phyloP scores from a whole-genome alignment of 768 basidiomycete genomes.

The Lanmaoa rubissima region DNA sequence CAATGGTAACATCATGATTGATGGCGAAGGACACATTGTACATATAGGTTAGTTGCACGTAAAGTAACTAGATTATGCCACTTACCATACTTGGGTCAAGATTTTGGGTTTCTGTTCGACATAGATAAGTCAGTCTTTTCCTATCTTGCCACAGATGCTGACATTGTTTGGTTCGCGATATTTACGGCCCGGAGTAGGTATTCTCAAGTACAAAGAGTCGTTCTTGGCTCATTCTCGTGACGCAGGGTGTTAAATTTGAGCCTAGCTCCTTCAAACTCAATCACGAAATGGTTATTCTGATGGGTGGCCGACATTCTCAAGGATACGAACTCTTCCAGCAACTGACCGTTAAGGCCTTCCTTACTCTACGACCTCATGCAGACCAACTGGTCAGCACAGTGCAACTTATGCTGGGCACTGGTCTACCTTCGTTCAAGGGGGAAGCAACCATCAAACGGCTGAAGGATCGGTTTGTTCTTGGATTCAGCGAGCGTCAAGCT shows the following conservation, averaged over 20 bases:
- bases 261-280: conserved; percentile 97
- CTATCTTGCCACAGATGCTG: conserved; percentile 16
- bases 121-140: conserved; percentile 77
- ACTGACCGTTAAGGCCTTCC: conserved; percentile 93
- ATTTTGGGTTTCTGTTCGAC: conserved; percentile 95
- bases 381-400: conserved; percentile 88
- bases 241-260: conserved; percentile 96
- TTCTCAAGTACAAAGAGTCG: not conserved
- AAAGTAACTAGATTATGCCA: not conserved
- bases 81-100: conserved; percentile 39
- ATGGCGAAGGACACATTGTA: conserved; percentile 94
- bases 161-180: conserved; percentile 25
- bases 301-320: conserved; percentile 94
- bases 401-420: conserved; percentile 92
- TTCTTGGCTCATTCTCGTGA: conserved; percentile 9
- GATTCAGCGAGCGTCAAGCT: conserved; percentile 83
- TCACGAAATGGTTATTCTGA: conserved; percentile 96
- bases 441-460: conserved; percentile 87
- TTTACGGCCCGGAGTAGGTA: conserved; percentile 61
- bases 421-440: conserved; percentile 95
- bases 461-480: conserved; percentile 80
- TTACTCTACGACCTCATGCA: conserved; percentile 92
- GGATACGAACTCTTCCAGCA: conserved; percentile 94
- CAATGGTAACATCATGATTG: conserved; percentile 99
- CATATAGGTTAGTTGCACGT: conserved; percentile 72